Evolutionary conservation across 129 eudicot species (phyloP).

Genomic region (Silybum marianum): DNA sequence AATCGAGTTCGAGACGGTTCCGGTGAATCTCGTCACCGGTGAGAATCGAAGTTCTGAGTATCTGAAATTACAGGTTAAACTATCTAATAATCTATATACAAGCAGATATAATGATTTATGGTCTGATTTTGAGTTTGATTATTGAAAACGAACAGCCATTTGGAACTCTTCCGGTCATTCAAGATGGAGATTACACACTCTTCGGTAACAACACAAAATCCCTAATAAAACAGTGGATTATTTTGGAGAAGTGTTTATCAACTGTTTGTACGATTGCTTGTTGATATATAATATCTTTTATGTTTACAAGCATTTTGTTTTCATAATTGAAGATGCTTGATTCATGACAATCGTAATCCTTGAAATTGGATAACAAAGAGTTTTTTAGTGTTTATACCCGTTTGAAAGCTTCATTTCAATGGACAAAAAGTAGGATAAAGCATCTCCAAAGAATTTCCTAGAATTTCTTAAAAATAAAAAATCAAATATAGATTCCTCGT

Average conservation of each 20-base stretch:
- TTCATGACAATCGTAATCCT: background rate
- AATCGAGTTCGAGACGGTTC: slow-evolving; percentile 54
- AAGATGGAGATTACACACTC: slow-evolving; percentile 72
- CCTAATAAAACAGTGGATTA: background rate
- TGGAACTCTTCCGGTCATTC: slow-evolving; percentile 67
- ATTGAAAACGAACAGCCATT: slow-evolving; percentile 55
- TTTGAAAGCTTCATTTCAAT: too few relatives aligned
- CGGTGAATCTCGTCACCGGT: slow-evolving; percentile 47
- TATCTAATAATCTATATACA: background rate
- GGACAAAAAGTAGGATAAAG: too few relatives aligned
- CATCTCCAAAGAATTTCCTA: too few relatives aligned
- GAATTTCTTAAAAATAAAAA: too few relatives aligned
- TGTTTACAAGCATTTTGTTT: background rate
- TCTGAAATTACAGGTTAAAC: slow-evolving; percentile 59
- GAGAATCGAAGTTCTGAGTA: slow-evolving; percentile 47
- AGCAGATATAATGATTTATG: background rate
- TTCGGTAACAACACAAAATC: slow-evolving; percentile 40
- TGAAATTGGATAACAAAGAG: background rate
- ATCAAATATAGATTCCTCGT: too few relatives aligned
- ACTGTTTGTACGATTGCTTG: background rate
- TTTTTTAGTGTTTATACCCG: too few relatives aligned
- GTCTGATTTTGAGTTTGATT: background rate
- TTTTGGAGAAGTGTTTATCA: background rate
- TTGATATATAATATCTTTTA: background rate
- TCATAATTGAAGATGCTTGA: background rate